Conservation (phyloP, 345 rosid species). For the Hirschfeldia incana region DNA sequence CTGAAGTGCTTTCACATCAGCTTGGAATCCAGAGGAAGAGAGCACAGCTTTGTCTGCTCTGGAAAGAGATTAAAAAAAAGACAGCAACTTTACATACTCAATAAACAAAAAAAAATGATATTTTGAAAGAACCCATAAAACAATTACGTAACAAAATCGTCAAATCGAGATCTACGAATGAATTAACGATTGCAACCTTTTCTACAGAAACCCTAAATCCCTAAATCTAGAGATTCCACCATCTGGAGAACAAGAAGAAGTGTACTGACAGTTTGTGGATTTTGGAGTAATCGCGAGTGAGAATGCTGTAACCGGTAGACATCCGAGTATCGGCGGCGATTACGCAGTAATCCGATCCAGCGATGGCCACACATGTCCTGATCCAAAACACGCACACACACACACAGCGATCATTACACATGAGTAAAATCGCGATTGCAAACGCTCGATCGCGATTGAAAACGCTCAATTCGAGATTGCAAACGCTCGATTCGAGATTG, state of each 20-base stretch:
- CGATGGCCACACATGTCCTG: conserved; percentile 92
- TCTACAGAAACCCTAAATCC: conserved; percentile 7
- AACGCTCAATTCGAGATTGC: not conserved
- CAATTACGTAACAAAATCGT: not conserved
- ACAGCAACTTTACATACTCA: not conserved
- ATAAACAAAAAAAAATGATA: not conserved
- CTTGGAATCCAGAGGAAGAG: conserved; percentile 98
- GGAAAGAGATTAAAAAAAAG: conserved; percentile 17
- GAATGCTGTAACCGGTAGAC: conserved; percentile 91
- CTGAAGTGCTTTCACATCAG: conserved; percentile 92
- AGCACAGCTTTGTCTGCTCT: conserved; percentile 82
- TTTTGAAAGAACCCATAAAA: not conserved
- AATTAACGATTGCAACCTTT: not conserved
- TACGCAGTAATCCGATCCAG: conserved; percentile 94
- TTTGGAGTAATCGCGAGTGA: conserved; percentile 90
- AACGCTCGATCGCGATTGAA: not conserved
- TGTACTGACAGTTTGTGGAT: conserved; percentile 64
- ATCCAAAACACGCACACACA: not conserved
- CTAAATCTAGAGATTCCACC: not conserved
- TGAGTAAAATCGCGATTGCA: not conserved
- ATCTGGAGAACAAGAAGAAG: not conserved
- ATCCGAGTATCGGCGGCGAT: conserved; percentile 96
- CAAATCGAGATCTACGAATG: conserved; percentile 19
- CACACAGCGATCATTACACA: not conserved
- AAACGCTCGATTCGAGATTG: not conserved